Evolutionary conservation across 2,329 filamentous ascomycete species (phyloP).

Genomic region (Pseudopyricularia javanii): DNA sequence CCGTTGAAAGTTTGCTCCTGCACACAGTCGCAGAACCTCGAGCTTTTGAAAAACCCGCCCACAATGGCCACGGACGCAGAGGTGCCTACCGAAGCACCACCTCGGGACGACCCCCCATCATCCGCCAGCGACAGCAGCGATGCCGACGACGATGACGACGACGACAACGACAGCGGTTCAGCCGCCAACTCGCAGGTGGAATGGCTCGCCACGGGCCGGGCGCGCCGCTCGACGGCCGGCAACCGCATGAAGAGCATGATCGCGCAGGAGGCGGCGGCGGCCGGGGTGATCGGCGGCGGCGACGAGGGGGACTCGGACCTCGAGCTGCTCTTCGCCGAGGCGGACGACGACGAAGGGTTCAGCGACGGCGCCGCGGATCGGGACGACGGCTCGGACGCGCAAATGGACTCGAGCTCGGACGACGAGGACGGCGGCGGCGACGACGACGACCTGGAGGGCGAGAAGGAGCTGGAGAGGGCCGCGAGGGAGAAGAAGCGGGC

Average conservation of each 20-base stretch:
- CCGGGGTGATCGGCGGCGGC: not conserved
- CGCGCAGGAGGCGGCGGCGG: conserved; percentile 53
- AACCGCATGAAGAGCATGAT: conserved; percentile 72
- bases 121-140: conserved; percentile 23
- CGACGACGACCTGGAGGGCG: conserved; percentile 63
- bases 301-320: conserved; percentile 42
- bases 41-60: not conserved
- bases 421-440: conserved; percentile 60
- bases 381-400: conserved; percentile 59
- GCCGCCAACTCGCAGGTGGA: conserved; percentile 29
- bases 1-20: not conserved
- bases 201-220: conserved; percentile 62
- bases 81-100: conserved; percentile 8
- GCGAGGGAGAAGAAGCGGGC: conserved; percentile 55
- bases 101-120: conserved; percentile 19
- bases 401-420: conserved; percentile 76
- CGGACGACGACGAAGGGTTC: conserved; percentile 57
- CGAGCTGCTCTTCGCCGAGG: conserved; percentile 65
- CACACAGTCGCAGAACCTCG: not conserved
- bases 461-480: conserved; percentile 71
- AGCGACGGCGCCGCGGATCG: conserved; percentile 57
- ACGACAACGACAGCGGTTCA: not conserved
- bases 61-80: conserved; percentile 2
- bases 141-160: conserved; percentile 9
- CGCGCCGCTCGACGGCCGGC: conserved; percentile 69